These are phyloP conservation scores for Tetracladium setigerum DNA, from an alignment of 495 filamentous ascomycete genomes.

Conservation along the genomic window DNA sequence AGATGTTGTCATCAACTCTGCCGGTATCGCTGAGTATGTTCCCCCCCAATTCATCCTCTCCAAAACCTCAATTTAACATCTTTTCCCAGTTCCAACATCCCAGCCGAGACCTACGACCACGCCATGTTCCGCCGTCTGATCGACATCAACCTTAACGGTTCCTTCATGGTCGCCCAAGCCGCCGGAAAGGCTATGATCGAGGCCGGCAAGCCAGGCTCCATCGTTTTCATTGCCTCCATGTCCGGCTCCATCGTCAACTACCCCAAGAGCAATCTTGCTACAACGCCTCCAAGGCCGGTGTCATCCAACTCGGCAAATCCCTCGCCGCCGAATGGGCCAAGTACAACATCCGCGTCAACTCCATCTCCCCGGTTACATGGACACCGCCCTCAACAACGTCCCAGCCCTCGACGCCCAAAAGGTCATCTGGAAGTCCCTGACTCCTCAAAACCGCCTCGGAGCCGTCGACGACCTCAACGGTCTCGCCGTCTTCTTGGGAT, in stretches of 20 bases:
- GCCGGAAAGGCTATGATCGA: slow-evolving; percentile 59
- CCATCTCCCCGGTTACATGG: slow-evolving; percentile 75
- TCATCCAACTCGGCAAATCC: slow-evolving; percentile 68
- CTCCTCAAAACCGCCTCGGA: slow-evolving; percentile 67
- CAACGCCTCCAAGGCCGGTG: slow-evolving; percentile 74
- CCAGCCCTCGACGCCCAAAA: slow-evolving; percentile 69
- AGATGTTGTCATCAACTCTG: slow-evolving; percentile 73
- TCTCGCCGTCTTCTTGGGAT: slow-evolving; percentile 69
- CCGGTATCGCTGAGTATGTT: slow-evolving; percentile 69
- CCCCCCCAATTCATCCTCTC: neutral
- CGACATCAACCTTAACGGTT: slow-evolving; percentile 69
- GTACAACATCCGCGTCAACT: slow-evolving; percentile 68
- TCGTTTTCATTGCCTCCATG: slow-evolving; percentile 72
- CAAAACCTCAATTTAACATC: neutral
- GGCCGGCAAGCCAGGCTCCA: slow-evolving; percentile 55
- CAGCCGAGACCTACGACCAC: slow-evolving; percentile 45
- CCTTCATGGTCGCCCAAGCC: slow-evolving; percentile 61
- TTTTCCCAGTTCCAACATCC: slow-evolving; percentile 43
- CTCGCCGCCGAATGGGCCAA: slow-evolving; percentile 76
- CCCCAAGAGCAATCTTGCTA: slow-evolving; percentile 74
- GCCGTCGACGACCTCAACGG: slow-evolving; percentile 66
- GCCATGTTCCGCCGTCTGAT: slow-evolving; percentile 63
- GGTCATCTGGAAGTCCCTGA: slow-evolving; percentile 68
- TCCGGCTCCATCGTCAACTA: slow-evolving; percentile 72
- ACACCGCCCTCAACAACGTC: slow-evolving; percentile 67